Percentiles rank a stretch among this genome's conserved stretches.
Conservation (phyloP, 306 rosid genomes). For the Dalbergia cultrata region DNA sequence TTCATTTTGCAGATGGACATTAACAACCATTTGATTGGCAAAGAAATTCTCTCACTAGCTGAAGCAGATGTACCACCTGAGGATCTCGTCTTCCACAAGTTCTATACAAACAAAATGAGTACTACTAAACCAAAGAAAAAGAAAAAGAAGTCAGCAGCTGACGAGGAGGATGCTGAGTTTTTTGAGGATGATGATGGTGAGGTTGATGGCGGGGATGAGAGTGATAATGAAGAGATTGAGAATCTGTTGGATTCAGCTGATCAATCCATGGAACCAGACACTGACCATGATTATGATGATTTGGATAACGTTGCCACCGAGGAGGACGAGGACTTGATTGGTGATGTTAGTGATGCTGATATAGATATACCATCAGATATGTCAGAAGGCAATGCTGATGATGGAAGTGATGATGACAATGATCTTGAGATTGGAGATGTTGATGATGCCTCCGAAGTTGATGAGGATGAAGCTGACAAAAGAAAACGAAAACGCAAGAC, state of each 20-base stretch:
- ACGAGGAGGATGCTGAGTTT: conserved; percentile 74
- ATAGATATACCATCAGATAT: conserved; percentile 60
- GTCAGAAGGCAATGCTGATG: conserved; percentile 62
- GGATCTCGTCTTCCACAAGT: conserved; percentile 95
- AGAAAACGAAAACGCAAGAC: conserved; percentile 62
- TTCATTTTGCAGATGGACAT: conserved; percentile 72
- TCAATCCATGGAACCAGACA: conserved; percentile 58
- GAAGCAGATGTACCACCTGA: conserved; percentile 94
- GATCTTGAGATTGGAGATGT: conserved; percentile 58
- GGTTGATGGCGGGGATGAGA: conserved; percentile 74
- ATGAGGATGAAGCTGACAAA: conserved; percentile 44
- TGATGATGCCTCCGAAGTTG: conserved; percentile 59
- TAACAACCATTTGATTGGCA: conserved; percentile 74
- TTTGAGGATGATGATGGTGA: conserved; percentile 64
- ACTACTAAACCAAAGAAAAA: conserved; percentile 79
- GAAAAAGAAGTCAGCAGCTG: conserved; percentile 71
- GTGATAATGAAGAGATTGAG: conserved; percentile 92
- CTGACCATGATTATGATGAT: conserved; percentile 85
- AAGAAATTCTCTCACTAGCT: conserved; percentile 80
- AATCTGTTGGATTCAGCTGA: conserved; percentile 75
- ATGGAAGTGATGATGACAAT: background rate
- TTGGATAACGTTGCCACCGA: conserved; percentile 74
- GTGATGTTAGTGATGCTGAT: conserved; percentile 72
- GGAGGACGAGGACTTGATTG: conserved; percentile 87
- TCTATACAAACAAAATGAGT: conserved; percentile 79